phyloP scores from a whole-genome alignment of 352 stramenopile species.

The Aphanomyces stellatus region DNA sequence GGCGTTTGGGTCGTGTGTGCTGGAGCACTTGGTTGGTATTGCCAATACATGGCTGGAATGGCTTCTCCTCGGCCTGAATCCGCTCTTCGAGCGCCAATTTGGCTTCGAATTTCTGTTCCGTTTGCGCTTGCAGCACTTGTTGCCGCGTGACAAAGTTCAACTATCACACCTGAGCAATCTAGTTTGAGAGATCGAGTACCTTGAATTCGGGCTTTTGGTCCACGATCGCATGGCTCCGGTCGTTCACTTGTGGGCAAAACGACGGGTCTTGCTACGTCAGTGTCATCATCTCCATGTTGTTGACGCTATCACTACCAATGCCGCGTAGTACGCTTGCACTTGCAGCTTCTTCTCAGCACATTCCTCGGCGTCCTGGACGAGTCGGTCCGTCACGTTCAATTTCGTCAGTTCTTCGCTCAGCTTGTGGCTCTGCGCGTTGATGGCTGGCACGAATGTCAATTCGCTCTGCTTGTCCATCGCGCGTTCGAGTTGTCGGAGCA shows the following conservation, averaged over 20 bases:
- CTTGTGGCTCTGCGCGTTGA: slow-evolving; percentile 60
- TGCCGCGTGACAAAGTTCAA: slow-evolving; percentile 68
- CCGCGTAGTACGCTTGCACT: slow-evolving; percentile 64
- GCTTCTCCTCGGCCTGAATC: slow-evolving; percentile 47
- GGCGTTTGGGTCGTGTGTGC: slow-evolving; percentile 48
- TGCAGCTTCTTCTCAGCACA: slow-evolving; percentile 37
- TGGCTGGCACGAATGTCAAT: slow-evolving; percentile 41
- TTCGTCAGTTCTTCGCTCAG: slow-evolving; percentile 22
- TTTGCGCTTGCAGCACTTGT: slow-evolving; percentile 44
- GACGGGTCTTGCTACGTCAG: slow-evolving; percentile 31
- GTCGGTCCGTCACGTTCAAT: slow-evolving; percentile 41
- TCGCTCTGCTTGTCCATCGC: slow-evolving; percentile 30
- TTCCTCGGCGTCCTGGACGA: slow-evolving; percentile 42
- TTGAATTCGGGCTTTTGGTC: slow-evolving; percentile 58
- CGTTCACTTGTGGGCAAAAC: slow-evolving; percentile 51
- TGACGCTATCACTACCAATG: too few species aligned
- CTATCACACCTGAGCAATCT: slow-evolving; percentile 18
- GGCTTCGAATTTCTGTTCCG: slow-evolving; percentile 29
- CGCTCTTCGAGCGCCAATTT: slow-evolving; percentile 31
- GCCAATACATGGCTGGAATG: slow-evolving; percentile 71
- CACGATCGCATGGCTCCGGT: slow-evolving; percentile 41
- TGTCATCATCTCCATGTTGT: too few species aligned
- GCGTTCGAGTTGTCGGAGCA: slow-evolving; percentile 4
- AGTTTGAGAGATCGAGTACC: background rate
- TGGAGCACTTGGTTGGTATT: slow-evolving; percentile 60